Evolutionary conservation across 1,284 basidiomycete species (phyloP).

Genomic region (Inonotus hispidus): DNA sequence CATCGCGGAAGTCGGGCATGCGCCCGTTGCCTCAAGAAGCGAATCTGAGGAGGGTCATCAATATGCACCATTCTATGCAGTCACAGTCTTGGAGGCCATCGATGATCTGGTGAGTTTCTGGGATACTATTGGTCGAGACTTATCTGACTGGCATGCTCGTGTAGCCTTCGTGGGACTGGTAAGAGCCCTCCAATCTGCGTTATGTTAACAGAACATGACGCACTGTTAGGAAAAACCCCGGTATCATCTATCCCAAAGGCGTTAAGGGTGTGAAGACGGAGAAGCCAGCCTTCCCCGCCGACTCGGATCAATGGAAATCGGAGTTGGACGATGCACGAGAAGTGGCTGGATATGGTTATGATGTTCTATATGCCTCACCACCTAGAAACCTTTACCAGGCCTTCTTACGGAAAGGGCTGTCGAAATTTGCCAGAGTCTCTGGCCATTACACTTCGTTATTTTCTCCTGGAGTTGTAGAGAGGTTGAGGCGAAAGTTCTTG

Average conservation of each 20-base stretch:
- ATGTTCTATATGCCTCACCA: slow-evolving; percentile 36
- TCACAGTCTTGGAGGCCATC: slow-evolving; percentile 60
- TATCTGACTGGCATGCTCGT: not conserved
- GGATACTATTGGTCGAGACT: not conserved
- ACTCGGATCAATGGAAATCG: not conserved
- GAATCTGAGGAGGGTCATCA: slow-evolving; percentile 27
- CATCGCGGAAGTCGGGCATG: not conserved
- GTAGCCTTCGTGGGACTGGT: slow-evolving; percentile 64
- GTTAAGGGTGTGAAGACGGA: not conserved
- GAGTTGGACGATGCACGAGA: slow-evolving; percentile 10
- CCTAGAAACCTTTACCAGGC: slow-evolving; percentile 56
- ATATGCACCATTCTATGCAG: slow-evolving; percentile 49
- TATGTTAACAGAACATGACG: not conserved
- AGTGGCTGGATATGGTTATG: slow-evolving; percentile 42
- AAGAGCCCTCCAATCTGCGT: slow-evolving; percentile 8
- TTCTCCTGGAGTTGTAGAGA: slow-evolving; percentile 38
- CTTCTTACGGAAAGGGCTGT: slow-evolving; percentile 38
- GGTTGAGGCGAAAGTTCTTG: slow-evolving; percentile 37
- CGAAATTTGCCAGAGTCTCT: slow-evolving; percentile 26
- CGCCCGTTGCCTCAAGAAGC: slow-evolving; percentile 6
- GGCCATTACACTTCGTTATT: slow-evolving; percentile 50
- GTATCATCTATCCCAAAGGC: not conserved
- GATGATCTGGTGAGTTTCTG: slow-evolving; percentile 47
- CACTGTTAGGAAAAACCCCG: slow-evolving; percentile 10
- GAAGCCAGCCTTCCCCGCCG: not conserved